phyloP scores from a whole-genome alignment of 108 stramenopile genomes.

The Conticribra guillardii region DNA sequence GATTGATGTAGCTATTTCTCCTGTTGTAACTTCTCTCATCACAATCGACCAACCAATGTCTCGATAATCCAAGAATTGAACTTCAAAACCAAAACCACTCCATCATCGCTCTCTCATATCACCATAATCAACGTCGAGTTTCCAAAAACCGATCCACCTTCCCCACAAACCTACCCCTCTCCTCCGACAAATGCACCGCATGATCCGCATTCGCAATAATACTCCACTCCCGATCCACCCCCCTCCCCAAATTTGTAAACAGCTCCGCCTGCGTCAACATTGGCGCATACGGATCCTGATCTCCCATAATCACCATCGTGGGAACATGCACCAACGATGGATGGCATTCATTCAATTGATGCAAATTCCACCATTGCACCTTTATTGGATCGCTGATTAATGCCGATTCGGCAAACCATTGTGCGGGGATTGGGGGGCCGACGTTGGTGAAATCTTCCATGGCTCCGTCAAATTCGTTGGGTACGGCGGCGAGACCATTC shows the following conservation, averaged over 20 bases:
- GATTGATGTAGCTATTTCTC: too few relatives aligned
- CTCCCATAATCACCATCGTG: slow-evolving; percentile 79
- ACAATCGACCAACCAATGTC: too few relatives aligned
- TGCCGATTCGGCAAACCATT: slow-evolving; percentile 77
- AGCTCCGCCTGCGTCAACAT: slow-evolving; percentile 70
- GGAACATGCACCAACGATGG: slow-evolving; percentile 79
- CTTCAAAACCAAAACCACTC: neutral
- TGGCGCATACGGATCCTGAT: slow-evolving; percentile 84
- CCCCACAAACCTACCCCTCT: slow-evolving; percentile 61
- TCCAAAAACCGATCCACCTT: slow-evolving; percentile 51
- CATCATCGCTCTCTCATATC: neutral
- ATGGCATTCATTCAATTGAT: slow-evolving; percentile 91
- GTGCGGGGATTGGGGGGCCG: slow-evolving; percentile 69
- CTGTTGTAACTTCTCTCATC: too few relatives aligned
- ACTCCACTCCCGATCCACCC: slow-evolving; percentile 77
- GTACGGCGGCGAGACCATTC: slow-evolving; percentile 17
- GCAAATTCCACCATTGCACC: slow-evolving; percentile 80
- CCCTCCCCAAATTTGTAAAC: slow-evolving; percentile 71
- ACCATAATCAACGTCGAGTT: neutral
- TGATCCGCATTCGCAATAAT: slow-evolving; percentile 88
- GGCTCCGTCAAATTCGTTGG: slow-evolving; percentile 76
- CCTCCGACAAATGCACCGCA: slow-evolving; percentile 83
- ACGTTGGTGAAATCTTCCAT: slow-evolving; percentile 89
- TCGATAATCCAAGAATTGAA: too few relatives aligned
- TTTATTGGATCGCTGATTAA: slow-evolving; percentile 82